These are phyloP conservation scores for Smallanthus sonchifolius DNA, from an alignment of 129 eudicot species.

Conservation along the genomic window DNA sequence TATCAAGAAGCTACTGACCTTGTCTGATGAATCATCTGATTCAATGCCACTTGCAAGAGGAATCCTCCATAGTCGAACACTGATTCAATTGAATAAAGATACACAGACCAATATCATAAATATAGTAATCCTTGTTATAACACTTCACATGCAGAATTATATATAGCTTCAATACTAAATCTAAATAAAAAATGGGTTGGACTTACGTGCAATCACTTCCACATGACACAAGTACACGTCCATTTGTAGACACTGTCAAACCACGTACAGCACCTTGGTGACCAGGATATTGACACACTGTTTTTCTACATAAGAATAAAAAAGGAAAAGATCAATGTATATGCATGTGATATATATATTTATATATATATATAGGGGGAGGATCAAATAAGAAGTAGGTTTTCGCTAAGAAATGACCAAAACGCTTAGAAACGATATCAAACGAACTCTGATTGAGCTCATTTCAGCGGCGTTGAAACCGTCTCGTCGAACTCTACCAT, in stretches of 20 bases:
- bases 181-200: neutral
- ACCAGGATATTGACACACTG: slow-evolving; percentile 81
- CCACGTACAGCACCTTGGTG: slow-evolving; percentile 89
- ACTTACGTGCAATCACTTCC: slow-evolving; percentile 97
- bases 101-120: neutral
- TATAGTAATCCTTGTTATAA: neutral
- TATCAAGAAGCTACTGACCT: slow-evolving; percentile 40
- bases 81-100: slow-evolving; percentile 27
- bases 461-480: no score
- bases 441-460: no score
- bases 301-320: slow-evolving; percentile 39
- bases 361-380: no score
- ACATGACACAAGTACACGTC: slow-evolving; percentile 84
- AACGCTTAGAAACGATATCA: no score
- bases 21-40: slow-evolving; percentile 40
- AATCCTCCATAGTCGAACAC: slow-evolving; percentile 92
- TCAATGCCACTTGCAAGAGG: slow-evolving; percentile 56
- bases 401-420: no score
- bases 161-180: neutral
- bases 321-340: neutral
- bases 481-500: no score
- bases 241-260: slow-evolving; percentile 83
- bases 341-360: neutral
- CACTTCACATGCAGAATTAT: neutral
- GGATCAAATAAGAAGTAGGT: no score